Conservation (phyloP, 345 rosid genomes). For the Lepidium africanum region DNA sequence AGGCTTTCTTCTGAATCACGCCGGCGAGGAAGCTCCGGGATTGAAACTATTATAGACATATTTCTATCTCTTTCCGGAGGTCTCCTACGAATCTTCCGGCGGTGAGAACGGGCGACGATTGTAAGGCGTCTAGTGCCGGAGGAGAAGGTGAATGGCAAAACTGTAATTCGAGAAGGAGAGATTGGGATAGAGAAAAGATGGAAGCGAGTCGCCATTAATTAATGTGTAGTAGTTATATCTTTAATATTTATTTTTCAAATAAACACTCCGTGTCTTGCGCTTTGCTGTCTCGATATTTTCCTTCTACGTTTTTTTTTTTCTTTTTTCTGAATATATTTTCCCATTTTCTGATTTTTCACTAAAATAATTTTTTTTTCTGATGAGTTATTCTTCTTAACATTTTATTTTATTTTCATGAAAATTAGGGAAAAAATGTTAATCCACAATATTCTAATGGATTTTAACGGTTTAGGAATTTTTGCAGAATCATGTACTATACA, state of each 20-base stretch:
- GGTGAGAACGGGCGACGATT: constrained; percentile 25
- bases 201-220: constrained; percentile 32
- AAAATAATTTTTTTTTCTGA: too few relatives aligned
- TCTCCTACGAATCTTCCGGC: constrained; percentile 20
- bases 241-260: neutral
- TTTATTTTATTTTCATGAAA: too few relatives aligned
- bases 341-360: neutral
- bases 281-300: neutral
- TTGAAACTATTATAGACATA: constrained; percentile 31
- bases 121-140: constrained; percentile 2
- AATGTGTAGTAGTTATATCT: too few relatives aligned
- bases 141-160: constrained; percentile 21
- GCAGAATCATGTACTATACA: too few relatives aligned
- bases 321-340: neutral
- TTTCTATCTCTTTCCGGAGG: constrained; percentile 14
- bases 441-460: too few relatives aligned
- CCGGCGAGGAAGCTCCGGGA: constrained; percentile 35
- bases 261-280: constrained; percentile 19
- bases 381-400: too few relatives aligned
- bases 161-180: constrained; percentile 25
- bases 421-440: too few relatives aligned
- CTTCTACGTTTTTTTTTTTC: neutral
- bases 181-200: constrained; percentile 20
- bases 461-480: too few relatives aligned
- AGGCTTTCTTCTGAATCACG: constrained; percentile 37